These are phyloP conservation scores for Actinomortierella wolfii DNA, from an alignment of 371 early-diverging fungal genomes.

Conservation along the genomic window DNA sequence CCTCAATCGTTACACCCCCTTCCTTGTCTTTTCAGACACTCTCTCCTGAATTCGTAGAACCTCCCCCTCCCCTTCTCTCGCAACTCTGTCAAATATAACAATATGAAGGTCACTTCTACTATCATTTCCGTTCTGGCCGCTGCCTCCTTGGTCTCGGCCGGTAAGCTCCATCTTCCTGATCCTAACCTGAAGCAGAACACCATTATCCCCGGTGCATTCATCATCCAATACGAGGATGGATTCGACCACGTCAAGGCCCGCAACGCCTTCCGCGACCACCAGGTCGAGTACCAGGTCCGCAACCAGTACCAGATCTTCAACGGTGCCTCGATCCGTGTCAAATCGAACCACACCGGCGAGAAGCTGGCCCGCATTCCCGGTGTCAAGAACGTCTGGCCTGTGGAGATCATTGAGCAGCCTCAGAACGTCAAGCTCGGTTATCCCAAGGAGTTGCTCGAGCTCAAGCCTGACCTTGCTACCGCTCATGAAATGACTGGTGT, in stretches of 20 bases:
- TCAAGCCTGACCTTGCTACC: constrained; percentile 4
- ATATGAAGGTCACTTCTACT: background rate
- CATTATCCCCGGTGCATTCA: constrained; percentile 48
- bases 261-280: constrained; percentile 23
- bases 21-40: too few relatives aligned
- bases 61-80: too few relatives aligned
- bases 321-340: constrained; percentile 34
- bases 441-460: background rate
- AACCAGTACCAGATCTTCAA: constrained; percentile 29
- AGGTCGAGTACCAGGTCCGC: constrained; percentile 33
- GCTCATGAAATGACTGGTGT: constrained; percentile 68
- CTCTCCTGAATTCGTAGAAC: too few relatives aligned
- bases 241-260: constrained; percentile 28
- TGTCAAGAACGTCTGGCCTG: constrained; percentile 39
- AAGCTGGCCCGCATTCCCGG: constrained; percentile 29
- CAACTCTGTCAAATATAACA: background rate
- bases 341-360: constrained; percentile 22
- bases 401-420: constrained; percentile 8
- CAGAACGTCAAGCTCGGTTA: background rate
- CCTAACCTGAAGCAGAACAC: background rate
- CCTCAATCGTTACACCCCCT: background rate
- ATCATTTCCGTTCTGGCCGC: background rate
- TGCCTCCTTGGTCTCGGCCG: constrained; percentile 8
- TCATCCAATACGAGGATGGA: constrained; percentile 49
- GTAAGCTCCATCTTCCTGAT: background rate